Evolutionary conservation across 2,329 filamentous ascomycete species (phyloP), one percentile per base, ranked within the genome.

Genomic region (Coniochaeta prunicola): DNA sequence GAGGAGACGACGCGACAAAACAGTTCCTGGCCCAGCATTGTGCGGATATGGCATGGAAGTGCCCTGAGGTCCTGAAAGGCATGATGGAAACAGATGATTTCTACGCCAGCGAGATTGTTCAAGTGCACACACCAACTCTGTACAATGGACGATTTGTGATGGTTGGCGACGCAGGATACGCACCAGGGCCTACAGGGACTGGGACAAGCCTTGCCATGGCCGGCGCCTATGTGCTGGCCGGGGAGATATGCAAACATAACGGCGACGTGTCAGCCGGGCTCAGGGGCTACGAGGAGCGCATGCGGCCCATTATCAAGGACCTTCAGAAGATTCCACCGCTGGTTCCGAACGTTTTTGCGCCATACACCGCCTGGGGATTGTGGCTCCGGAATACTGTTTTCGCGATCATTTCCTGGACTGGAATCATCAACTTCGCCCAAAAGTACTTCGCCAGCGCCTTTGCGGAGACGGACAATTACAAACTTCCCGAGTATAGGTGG

Each of bases 201-300:
- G 76, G 76, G 7, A 77, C 74, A 4, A 71, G 70, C 9, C 64
- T 70, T 3, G 73, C 74, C 0, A 64, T 80, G 15, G 64, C 73
- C 2, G 71, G 72, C 6, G 78, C 74, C 1, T 80, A 81, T 63
- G 62, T 80, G 4, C 67, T 81, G 31, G 78, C 77, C 0, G 77
- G 78, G 5, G 77, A 77, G 64, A 64, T 77, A 30, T 63, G 63
- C 53, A 67, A 64, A 56, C 64, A 70, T 55, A 56, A 58, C 17
- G 62, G 62, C 21, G 64, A 75, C 62, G 31, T 76, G 17, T 65
- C 59, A 17, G 70, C 67, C 17, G 74, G 65, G 10, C 64, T 76
- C 4, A 59, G 42, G 42, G 68, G 64, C 2, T 77, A 77, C 57
- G 72, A 75, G 60, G 64, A 69, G 62, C 61, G 58, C 17, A 72